These are phyloP conservation scores for Teunomyces panamensis DNA, from an alignment of 805 yeast species.

Conservation along the genomic window DNA sequence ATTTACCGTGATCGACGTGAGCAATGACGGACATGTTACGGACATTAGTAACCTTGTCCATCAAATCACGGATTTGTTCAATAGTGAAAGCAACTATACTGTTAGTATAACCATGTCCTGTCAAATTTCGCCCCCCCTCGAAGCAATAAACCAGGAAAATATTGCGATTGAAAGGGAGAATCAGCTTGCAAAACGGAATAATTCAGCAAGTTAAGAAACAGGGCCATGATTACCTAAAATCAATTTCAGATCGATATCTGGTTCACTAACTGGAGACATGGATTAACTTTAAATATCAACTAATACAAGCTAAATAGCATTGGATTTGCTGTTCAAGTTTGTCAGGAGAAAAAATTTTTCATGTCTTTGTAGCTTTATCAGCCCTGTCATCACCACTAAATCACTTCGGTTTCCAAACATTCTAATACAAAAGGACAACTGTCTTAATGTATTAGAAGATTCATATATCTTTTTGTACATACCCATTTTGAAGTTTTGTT, in stretches of 20 bases:
- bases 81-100: constrained; percentile 48
- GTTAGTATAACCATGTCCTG: constrained; percentile 23
- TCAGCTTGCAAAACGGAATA: neutral
- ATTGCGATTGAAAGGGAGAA: neutral
- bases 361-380: neutral
- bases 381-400: neutral
- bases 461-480: constrained; percentile 16
- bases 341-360: constrained; percentile 2
- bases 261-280: too few species aligned
- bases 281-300: neutral
- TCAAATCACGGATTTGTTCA: constrained; percentile 93
- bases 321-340: neutral
- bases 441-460: neutral
- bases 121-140: neutral
- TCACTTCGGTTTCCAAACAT: neutral
- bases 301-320: neutral
- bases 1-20: constrained; percentile 99
- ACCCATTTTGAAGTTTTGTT: constrained; percentile 33
- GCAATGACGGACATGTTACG: constrained; percentile 99
- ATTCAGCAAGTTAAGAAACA: too few species aligned
- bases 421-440: neutral
- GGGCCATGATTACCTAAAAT: too few species aligned
- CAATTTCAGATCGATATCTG: too few species aligned
- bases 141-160: neutral
- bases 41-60: constrained; percentile 99